Evolutionary conservation across 1,284 basidiomycete genomes (phyloP), one percentile per base, ranked within the genome.

Genomic region (Cerrena zonata): DNA sequence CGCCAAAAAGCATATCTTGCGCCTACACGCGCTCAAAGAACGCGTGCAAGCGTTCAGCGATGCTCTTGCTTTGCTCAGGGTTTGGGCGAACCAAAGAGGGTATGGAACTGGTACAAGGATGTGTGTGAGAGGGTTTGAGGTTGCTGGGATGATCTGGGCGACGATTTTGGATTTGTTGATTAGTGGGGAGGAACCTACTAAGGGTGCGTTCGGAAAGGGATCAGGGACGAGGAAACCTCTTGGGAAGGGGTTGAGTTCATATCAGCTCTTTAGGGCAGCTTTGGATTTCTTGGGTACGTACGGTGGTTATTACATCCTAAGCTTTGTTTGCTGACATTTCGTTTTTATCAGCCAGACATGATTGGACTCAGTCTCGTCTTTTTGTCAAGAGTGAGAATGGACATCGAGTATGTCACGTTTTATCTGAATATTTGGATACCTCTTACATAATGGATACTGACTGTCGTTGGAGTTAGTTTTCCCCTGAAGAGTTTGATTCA

Each of bases 31-130:
- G 0, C 69, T 90, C 15, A 77, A 85, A 43, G 74, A 86, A 54
- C 69, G 75, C 12, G 75, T 80, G 3, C 76, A 86, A 0, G 78
- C 83, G 0, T 92, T 91, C 62, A 67, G 71, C 2, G 89, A 94
- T 53, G 91, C 91, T 5, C 70, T 92, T 18, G 75, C 86, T 1
- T 73, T 97, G 10, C 79, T 97, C 49, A 80, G 91, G 19, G 80
- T 95, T 18, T 97, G 94, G 95, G 89, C 91, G 1, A 86, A 86
- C 49, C 89, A 94, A 63, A 79, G 94, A 19, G 92, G 91, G 0
- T 91, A 91, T 56, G 76, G 80, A 2, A 72, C 72, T 46, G 78
- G 81, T 3, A 58, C 68, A 36, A 64, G 69, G 38, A 63, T 79
- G 51, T 86, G 84, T 56, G 73, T 89, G 1, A 73, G 76, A 36